Conservation (phyloP, 768 basidiomycete genomes). For the Baorangia bicolor region DNA sequence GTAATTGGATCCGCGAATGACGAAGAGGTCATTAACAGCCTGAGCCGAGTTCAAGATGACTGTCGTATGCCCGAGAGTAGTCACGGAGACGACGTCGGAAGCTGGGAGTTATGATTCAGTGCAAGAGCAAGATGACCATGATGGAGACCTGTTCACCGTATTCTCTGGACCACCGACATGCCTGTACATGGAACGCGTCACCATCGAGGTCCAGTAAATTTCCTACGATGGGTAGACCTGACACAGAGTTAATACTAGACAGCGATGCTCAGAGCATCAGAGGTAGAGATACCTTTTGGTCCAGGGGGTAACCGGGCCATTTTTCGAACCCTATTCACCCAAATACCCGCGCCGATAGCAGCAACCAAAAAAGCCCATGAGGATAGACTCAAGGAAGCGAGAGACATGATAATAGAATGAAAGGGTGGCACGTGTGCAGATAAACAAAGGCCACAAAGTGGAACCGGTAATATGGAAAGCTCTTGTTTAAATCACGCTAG, state of each 20-base stretch:
- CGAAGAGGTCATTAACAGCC: constrained; percentile 3
- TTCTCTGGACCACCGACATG: neutral
- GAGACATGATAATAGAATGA: neutral
- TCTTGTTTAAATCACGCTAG: neutral
- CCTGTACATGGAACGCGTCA: neutral
- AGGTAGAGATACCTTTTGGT: neutral
- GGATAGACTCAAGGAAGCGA: neutral
- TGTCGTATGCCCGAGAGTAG: constrained; percentile 1
- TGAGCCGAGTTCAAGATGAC: constrained; percentile 1
- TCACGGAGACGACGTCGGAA: constrained; percentile 1
- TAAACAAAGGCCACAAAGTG: neutral
- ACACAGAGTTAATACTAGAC: neutral
- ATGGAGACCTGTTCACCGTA: neutral
- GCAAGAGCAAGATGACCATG: neutral
- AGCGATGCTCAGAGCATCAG: neutral
- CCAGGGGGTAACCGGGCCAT: constrained; percentile 1
- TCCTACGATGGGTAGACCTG: neutral
- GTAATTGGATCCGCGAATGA: constrained; percentile 1
- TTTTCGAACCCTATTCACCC: neutral
- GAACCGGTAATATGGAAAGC: neutral
- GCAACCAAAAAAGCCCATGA: neutral
- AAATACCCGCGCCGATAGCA: neutral
- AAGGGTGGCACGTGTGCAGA: neutral
- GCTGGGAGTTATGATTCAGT: neutral
- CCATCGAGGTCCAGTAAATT: constrained; percentile 1